Evolutionary conservation across 2,329 filamentous ascomycete species (phyloP).

Genomic region (Exophiala sp.): DNA sequence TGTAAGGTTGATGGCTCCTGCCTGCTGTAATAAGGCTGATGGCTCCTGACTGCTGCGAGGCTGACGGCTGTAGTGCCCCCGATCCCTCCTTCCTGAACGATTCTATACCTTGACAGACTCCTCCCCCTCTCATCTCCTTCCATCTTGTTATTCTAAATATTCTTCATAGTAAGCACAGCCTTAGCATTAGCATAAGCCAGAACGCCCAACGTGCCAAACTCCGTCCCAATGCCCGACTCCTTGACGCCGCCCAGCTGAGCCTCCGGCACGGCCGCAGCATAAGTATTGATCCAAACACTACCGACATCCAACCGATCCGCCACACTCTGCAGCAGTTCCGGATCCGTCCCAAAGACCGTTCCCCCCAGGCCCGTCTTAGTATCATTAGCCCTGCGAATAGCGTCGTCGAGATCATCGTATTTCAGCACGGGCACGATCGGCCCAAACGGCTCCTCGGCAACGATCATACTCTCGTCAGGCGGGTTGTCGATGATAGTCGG

Average conservation of each 20-base stretch:
- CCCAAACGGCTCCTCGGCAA: slow-evolving; percentile 45
- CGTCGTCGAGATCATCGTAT: slow-evolving; percentile 44
- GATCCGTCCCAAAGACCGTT: slow-evolving; percentile 47
- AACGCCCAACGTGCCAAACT: slow-evolving; percentile 15
- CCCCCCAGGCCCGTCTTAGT: slow-evolving; percentile 48
- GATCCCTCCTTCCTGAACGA: too few species aligned
- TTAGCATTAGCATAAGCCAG: slow-evolving; percentile 17
- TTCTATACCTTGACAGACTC: too few species aligned
- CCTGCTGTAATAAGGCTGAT: too few species aligned
- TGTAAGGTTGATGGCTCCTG: too few species aligned
- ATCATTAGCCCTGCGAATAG: slow-evolving; percentile 45
- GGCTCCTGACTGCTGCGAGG: too few species aligned
- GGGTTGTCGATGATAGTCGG: slow-evolving; percentile 42
- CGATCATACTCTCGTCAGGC: slow-evolving; percentile 29
- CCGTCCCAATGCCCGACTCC: slow-evolving; percentile 55
- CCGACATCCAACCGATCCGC: slow-evolving; percentile 45
- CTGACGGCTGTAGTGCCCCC: too few species aligned
- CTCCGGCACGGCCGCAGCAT: slow-evolving; percentile 65
- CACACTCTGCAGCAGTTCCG: slow-evolving; percentile 44
- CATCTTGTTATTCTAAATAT: neutral
- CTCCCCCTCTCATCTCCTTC: neutral
- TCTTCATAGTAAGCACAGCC: slow-evolving; percentile 9
- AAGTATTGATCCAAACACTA: slow-evolving; percentile 47
- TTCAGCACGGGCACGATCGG: slow-evolving; percentile 46
- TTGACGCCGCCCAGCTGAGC: slow-evolving; percentile 64